Evolutionary conservation across 208 protist genomes (phyloP).

Genomic region (Trypanosoma mega): DNA sequence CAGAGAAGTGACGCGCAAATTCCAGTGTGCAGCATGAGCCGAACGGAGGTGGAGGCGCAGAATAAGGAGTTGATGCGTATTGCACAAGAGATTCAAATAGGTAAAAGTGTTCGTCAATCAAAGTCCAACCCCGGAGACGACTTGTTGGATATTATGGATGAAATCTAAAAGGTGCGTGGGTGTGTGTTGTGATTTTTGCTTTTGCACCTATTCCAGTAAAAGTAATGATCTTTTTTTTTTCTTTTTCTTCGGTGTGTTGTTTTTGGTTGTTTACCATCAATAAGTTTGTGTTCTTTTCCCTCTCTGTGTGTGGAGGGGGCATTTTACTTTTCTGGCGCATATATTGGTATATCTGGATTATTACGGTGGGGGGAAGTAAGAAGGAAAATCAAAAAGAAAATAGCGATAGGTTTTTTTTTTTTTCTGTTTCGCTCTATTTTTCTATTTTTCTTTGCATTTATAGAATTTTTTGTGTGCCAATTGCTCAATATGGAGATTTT

Average conservation of each 20-base stretch:
- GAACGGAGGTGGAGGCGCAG: slow-evolving; percentile 35
- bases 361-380: background rate
- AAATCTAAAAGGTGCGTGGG: slow-evolving; percentile 49
- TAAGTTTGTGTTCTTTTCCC: too few relatives aligned
- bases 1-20: background rate
- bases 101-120: background rate
- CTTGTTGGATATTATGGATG: slow-evolving; percentile 85
- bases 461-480: slow-evolving; percentile 3
- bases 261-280: too few relatives aligned
- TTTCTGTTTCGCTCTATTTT: slow-evolving; percentile 13
- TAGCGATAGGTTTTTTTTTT: slow-evolving; percentile 1
- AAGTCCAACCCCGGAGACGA: slow-evolving; percentile 18
- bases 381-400: slow-evolving; percentile 2
- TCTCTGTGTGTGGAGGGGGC: too few relatives aligned
- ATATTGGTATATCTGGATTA: too few relatives aligned
- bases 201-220: slow-evolving; percentile 16
- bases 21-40: slow-evolving; percentile 24
- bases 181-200: too few relatives aligned
- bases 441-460: slow-evolving; percentile 24
- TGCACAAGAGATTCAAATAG: slow-evolving; percentile 31
- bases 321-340: too few relatives aligned
- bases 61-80: slow-evolving; percentile 64
- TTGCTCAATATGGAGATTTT: too few relatives aligned
- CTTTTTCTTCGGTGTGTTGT: background rate
- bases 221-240: slow-evolving; percentile 3